These are phyloP conservation scores for Decorospora gaudefroyi DNA, from an alignment of 2,329 filamentous ascomycete species.

Conservation along the genomic window DNA sequence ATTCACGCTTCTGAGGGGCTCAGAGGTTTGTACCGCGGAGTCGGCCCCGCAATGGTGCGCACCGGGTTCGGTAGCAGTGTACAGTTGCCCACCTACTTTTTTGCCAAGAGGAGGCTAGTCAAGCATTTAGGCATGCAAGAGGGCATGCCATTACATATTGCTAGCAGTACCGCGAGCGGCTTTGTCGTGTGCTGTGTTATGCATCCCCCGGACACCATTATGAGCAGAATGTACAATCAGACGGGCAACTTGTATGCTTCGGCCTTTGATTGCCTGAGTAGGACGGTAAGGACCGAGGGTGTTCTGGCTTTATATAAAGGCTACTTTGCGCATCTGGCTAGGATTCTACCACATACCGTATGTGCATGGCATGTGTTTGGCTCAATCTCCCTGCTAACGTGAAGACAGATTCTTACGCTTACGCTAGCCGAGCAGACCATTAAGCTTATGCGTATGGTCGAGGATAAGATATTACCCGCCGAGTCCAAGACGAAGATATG, in stretches of 20 bases:
- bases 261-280: constrained; percentile 87
- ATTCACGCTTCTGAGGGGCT: constrained; percentile 81
- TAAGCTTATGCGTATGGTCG: constrained; percentile 81
- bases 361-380: constrained; percentile 23
- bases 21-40: constrained; percentile 82
- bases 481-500: constrained; percentile 55
- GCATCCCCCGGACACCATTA: constrained; percentile 98
- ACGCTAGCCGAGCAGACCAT: constrained; percentile 96
- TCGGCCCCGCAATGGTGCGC: constrained; percentile 90
- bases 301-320: constrained; percentile 96
- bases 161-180: constrained; percentile 85
- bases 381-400: constrained; percentile 20
- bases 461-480: constrained; percentile 61
- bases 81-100: constrained; percentile 96
- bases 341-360: constrained; percentile 90
- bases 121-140: constrained; percentile 87
- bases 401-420: constrained; percentile 75
- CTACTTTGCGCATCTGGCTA: constrained; percentile 89
- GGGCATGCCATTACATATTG: constrained; percentile 83
- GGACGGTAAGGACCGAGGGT: constrained; percentile 90
- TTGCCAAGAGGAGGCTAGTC: constrained; percentile 85
- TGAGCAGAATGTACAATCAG: constrained; percentile 99
- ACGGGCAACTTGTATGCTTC: constrained; percentile 95
- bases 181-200: constrained; percentile 98
- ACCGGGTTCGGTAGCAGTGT: constrained; percentile 96